Evolutionary conservation across 176 grass and related monocot species (phyloP).

Genomic region (Metroxylon sagu): DNA sequence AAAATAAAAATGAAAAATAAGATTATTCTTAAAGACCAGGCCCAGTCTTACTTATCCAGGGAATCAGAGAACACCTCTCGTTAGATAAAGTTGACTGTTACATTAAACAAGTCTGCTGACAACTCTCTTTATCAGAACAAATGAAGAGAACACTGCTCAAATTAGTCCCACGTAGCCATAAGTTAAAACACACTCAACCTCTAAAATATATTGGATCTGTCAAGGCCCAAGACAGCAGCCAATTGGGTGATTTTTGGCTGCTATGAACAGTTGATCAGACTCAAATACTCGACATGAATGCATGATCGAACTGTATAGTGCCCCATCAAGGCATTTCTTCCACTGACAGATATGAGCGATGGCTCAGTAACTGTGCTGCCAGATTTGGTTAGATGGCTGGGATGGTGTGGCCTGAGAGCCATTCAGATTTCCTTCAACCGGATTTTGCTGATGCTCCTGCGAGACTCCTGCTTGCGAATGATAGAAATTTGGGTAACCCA

Average conservation of each 20-base stretch:
- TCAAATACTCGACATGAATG: not conserved
- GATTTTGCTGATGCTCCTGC: slow-evolving; percentile 66
- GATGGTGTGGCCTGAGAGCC: slow-evolving; percentile 31
- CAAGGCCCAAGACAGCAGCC: not conserved
- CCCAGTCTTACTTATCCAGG: too few relatives aligned
- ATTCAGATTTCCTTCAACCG: slow-evolving; percentile 46
- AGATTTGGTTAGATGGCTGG: slow-evolving; percentile 43
- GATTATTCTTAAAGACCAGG: too few relatives aligned
- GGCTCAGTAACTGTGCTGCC: slow-evolving; percentile 83
- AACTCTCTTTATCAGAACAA: slow-evolving; percentile 8
- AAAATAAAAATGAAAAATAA: too few relatives aligned
- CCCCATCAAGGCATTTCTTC: not conserved
- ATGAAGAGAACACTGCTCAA: slow-evolving; percentile 1
- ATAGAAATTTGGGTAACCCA: slow-evolving; percentile 33
- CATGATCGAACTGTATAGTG: not conserved
- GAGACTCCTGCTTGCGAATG: slow-evolving; percentile 46
- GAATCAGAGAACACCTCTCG: not conserved
- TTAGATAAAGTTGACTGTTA: slow-evolving; percentile 7
- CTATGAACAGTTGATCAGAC: not conserved
- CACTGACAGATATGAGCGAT: not conserved
- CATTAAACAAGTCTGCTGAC: not conserved
- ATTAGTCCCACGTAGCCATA: not conserved
- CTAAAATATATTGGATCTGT: slow-evolving; percentile 7
- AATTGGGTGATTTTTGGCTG: not conserved
- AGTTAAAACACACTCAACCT: slow-evolving; percentile 14